Evolutionary conservation across 306 rosid species (phyloP).

Genomic region (Prinsepia uniflora): DNA sequence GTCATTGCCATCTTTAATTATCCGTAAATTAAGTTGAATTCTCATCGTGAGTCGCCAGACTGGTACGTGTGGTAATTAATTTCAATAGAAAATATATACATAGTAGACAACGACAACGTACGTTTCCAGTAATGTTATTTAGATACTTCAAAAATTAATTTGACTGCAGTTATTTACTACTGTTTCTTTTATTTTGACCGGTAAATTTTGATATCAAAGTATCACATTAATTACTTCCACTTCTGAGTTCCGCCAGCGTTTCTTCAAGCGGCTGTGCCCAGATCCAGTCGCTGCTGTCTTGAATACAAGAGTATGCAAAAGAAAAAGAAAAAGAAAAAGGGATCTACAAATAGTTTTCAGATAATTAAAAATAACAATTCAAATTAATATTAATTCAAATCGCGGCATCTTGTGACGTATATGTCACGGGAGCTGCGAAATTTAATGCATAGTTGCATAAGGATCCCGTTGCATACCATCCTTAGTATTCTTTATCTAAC

Average conservation of each 20-base stretch:
- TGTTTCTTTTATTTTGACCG: too few species aligned
- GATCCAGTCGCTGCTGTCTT: neutral
- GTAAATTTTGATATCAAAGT: neutral
- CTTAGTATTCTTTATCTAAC: neutral
- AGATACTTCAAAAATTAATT: neutral
- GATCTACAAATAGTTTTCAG: too few species aligned
- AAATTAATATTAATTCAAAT: neutral
- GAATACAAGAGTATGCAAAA: neutral
- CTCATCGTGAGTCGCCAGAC: too few species aligned
- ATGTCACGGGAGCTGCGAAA: neutral
- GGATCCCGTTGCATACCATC: too few species aligned
- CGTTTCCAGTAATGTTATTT: conserved; percentile 1
- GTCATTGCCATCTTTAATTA: neutral
- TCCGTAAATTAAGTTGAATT: too few species aligned
- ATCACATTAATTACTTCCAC: neutral
- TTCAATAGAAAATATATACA: neutral
- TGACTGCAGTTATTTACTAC: neutral
- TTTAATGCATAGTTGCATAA: neutral
- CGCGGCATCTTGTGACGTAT: neutral
- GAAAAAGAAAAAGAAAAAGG: too few species aligned
- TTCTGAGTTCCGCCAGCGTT: neutral
- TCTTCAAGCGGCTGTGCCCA: neutral
- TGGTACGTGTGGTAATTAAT: neutral
- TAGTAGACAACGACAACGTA: too few species aligned
- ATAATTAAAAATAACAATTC: too few species aligned